Evolutionary conservation across 768 basidiomycete genomes (phyloP), one percentile per base, ranked within the genome.

Genomic region (Tricholoma hemisulphureum): DNA sequence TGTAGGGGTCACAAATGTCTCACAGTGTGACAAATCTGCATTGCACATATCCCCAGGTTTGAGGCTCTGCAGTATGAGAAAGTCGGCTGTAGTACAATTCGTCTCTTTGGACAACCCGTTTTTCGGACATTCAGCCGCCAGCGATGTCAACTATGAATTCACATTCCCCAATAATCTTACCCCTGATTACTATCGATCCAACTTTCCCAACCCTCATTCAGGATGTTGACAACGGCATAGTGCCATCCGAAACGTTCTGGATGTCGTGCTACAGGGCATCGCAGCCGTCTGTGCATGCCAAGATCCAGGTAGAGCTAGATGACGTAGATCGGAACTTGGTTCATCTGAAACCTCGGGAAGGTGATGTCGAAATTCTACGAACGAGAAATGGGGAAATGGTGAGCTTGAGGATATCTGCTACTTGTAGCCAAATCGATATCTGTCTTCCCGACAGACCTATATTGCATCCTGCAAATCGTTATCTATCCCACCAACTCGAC

Each of bases 181-280:
- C 87, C 4, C 77, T 85, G 23, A 72, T 80, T 28, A 81, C 82
- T 4, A 71, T 85, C 37, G 86, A 91, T 71, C 83, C 81, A 18
- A 83, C 84, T 37, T 85, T 88, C 59, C 67, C 77, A 4, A 67
- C 77, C 35, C 83, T 89, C 1, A 74, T 89, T 31, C 75, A 81
- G 28, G 89, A 93, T 63, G 83, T 91, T 2, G 72, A 77, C 16
- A 78, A 83, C 34, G 87, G 83, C 0, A 58, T 82, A 2, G 73
- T 88, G 0, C 76, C 81, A 0, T 70, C 67, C 4, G 90, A 92
- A 58, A 79, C 79, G 57, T 82, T 88, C 67, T 93, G 89, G 89
- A 70, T 91, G 2, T 91, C 89, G 3, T 87, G 85, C 66, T 92
- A 92, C 73, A 77, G 80, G 57, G 45, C 69, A 0, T 77, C 75